Evolutionary conservation across 1,284 basidiomycete species (phyloP).

Genomic region (Puccinia horiana): DNA sequence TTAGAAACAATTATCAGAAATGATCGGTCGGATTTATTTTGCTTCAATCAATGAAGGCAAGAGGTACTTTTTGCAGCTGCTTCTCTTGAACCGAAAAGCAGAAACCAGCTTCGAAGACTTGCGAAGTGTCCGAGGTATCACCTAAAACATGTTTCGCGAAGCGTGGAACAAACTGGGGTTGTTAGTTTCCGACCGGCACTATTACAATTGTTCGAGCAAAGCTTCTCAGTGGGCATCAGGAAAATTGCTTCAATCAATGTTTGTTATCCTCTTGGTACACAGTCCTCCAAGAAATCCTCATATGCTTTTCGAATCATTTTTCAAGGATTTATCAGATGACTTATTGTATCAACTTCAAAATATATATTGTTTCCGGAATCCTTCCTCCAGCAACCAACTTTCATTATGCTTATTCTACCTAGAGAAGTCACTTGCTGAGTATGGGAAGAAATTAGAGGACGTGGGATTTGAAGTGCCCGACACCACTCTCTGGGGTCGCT

Average conservation of each 20-base stretch:
- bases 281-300: not conserved
- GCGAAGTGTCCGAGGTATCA: slow-evolving; percentile 54
- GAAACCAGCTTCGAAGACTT: slow-evolving; percentile 60
- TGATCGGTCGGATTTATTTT: slow-evolving; percentile 61
- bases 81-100: slow-evolving; percentile 60
- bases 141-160: slow-evolving; percentile 57
- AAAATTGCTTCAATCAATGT: slow-evolving; percentile 59
- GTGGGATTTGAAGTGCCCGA: no score
- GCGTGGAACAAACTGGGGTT: slow-evolving; percentile 62
- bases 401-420: no score
- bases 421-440: no score
- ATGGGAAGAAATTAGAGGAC: no score
- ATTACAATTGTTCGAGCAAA: slow-evolving; percentile 61
- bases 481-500: no score
- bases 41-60: slow-evolving; percentile 58
- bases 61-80: slow-evolving; percentile 59
- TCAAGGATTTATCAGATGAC: not conserved
- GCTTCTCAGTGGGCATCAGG: slow-evolving; percentile 62
- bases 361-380: no score
- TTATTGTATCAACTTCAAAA: no score
- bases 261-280: slow-evolving; percentile 60
- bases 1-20: slow-evolving; percentile 35
- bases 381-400: no score
- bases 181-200: slow-evolving; percentile 59
- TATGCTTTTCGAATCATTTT: not conserved